Conservation (phyloP, 106 monocot genomes). For the Phalaenopsis aphrodite region DNA sequence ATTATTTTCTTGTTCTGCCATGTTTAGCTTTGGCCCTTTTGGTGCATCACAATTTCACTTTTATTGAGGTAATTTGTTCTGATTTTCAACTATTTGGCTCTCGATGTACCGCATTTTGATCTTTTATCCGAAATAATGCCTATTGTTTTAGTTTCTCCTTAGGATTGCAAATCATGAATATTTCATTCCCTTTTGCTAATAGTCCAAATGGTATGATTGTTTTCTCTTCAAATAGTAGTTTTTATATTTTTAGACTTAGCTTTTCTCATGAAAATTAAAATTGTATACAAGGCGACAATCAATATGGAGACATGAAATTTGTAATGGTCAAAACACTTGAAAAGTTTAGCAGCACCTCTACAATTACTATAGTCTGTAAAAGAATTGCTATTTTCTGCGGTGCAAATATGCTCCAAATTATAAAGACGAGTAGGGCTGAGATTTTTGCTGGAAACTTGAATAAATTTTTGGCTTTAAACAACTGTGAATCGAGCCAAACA, state of each 20-base stretch:
- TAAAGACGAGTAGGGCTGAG: neutral
- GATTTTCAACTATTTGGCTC: neutral
- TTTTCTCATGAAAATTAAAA: neutral
- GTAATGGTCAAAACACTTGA: neutral
- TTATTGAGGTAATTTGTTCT: slow-evolving; percentile 33
- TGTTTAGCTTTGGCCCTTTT: slow-evolving; percentile 39
- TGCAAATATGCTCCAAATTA: neutral
- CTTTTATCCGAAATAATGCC: neutral
- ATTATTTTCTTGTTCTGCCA: slow-evolving; percentile 31
- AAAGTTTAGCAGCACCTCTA: neutral
- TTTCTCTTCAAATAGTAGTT: neutral
- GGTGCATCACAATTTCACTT: slow-evolving; percentile 23
- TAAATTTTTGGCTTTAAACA: too few relatives aligned
- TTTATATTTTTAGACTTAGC: neutral
- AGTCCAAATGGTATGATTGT: neutral
- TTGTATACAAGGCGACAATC: neutral
- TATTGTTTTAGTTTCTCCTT: neutral
- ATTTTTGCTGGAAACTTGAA: too few relatives aligned
- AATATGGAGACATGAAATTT: neutral
- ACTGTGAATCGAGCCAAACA: too few relatives aligned
- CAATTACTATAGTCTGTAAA: neutral
- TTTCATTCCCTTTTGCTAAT: neutral
- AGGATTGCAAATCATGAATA: neutral
- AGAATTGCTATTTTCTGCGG: neutral
- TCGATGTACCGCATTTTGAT: neutral